Evolutionary conservation across 2,329 filamentous ascomycete species (phyloP), one percentile per base, ranked within the genome.

Genomic region (Chrysoporthe puriensis): DNA sequence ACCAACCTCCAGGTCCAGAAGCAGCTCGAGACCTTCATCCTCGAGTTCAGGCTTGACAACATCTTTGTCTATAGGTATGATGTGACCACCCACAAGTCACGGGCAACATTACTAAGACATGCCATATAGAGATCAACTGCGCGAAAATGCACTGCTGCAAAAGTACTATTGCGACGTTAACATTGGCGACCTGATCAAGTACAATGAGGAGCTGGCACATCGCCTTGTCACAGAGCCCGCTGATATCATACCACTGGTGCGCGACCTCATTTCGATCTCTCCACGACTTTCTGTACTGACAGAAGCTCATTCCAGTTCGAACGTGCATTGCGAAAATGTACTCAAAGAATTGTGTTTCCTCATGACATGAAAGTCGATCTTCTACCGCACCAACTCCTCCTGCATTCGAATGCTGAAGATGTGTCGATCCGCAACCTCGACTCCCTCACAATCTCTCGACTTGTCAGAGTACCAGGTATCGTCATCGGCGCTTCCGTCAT

Each of bases 161-260:
- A 94, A 94, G 74, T 98, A 94, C 82, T 97, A 91, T 79, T 97
- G 96, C 83, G 95, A 99, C 78, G 88, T 99, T 77, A 94, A 99
- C 78, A 93, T 99, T 73, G 93, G 92, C 70, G 95, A 99, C 78
- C 83, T 99, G 68, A 98, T 98, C 78, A 96, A 91, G 70, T 98
- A 94, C 81, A 96, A 97, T 76, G 95, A 98, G 80, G 94, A 97
- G 78, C 85, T 99, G 69, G 96, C 95, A 40, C 93, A 98, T 79
- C 90, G 90, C 76, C 85, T 99, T 70, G 92, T 91, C 26, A 96
- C 92, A 61, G 93, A 97, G 76, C 96, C 96, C 4, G 91, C 91
- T 58, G 94, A 98, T 67, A 91, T 97, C 66, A 96, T 99, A 68
- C 95, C 96, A 69, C 83, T 98, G 64, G 94, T 97, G 82, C 70